A percentile compares a stretch with the other conserved stretches of the same genome.
phyloP scores from a whole-genome alignment of 2,329 filamentous ascomycete species.

The Colletotrichum horii region DNA sequence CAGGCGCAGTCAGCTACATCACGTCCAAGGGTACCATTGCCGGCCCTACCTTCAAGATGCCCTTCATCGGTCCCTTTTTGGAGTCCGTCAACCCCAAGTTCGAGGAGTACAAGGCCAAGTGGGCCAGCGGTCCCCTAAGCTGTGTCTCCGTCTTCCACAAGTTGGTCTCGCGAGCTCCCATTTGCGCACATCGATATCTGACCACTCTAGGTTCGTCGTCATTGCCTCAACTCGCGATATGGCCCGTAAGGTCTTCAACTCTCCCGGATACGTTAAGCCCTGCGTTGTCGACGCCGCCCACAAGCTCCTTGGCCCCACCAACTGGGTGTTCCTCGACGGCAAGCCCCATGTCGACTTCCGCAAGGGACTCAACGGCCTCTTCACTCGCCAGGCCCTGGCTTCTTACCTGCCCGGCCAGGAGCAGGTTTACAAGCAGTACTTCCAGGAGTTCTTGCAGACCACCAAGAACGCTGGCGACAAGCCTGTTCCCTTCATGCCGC shows the following conservation, averaged over 20 bases:
- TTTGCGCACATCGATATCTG: neutral
- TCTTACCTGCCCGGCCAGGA: constrained; percentile 91
- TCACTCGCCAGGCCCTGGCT: constrained; percentile 88
- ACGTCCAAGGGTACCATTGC: constrained; percentile 77
- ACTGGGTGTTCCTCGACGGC: constrained; percentile 98
- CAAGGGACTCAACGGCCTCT: constrained; percentile 93
- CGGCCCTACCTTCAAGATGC: constrained; percentile 77
- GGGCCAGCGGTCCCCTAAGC: constrained; percentile 88
- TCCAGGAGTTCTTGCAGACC: constrained; percentile 76
- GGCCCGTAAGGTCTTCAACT: constrained; percentile 96
- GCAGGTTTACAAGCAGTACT: constrained; percentile 88
- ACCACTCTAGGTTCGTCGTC: constrained; percentile 79
- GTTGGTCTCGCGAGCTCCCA: constrained; percentile 33
- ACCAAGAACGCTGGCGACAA: constrained; percentile 75
- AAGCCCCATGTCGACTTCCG: constrained; percentile 96
- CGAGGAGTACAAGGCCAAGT: constrained; percentile 89
- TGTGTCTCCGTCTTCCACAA: constrained; percentile 99
- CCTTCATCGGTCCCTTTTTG: constrained; percentile 95
- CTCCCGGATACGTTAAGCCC: constrained; percentile 88
- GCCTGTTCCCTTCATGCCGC: constrained; percentile 85
- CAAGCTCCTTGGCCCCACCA: constrained; percentile 89
- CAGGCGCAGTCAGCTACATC: constrained; percentile 71
- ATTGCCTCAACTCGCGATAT: constrained; percentile 95
- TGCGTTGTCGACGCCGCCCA: constrained; percentile 94
- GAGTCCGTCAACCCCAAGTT: constrained; percentile 93